These are phyloP conservation scores for Brasenia schreberi DNA, from an alignment of 164 flowering plant genomes.

Conservation along the genomic window DNA sequence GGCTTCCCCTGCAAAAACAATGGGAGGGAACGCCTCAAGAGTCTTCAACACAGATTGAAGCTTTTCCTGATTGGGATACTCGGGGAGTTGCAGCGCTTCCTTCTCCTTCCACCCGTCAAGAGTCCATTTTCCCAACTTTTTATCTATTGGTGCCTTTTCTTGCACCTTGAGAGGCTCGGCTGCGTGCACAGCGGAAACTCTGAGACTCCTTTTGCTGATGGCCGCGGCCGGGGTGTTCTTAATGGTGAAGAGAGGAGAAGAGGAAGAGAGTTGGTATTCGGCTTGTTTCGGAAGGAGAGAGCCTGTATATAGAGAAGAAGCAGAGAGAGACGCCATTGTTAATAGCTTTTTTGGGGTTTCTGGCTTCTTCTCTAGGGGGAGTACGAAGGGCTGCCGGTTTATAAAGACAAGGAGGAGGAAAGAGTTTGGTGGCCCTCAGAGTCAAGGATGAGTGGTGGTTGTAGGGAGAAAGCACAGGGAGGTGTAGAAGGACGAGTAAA, in stretches of 20 bases:
- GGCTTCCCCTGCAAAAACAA: conserved; percentile 89
- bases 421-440: neutral
- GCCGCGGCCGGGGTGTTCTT: neutral
- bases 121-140: conserved; percentile 30
- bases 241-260: neutral
- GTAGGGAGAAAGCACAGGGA: neutral
- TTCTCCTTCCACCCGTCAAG: conserved; percentile 73
- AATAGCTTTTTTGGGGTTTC: neutral
- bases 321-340: neutral
- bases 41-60: conserved; percentile 60
- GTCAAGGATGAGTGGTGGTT: neutral
- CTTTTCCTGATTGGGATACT: conserved; percentile 52
- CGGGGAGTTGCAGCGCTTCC: conserved; percentile 75
- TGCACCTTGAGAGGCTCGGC: conserved; percentile 33
- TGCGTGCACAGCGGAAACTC: conserved; percentile 50
- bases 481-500: too few relatives aligned
- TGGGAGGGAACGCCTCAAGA: conserved; percentile 63
- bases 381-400: neutral
- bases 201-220: conserved; percentile 9
- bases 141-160: conserved; percentile 6
- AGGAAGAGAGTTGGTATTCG: neutral
- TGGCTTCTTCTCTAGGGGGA: neutral
- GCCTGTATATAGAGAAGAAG: neutral
- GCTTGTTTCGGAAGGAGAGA: neutral
- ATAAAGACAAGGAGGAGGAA: neutral